phyloP scores from a whole-genome alignment of 352 stramenopile genomes.

The Pythium utonaiense region DNA sequence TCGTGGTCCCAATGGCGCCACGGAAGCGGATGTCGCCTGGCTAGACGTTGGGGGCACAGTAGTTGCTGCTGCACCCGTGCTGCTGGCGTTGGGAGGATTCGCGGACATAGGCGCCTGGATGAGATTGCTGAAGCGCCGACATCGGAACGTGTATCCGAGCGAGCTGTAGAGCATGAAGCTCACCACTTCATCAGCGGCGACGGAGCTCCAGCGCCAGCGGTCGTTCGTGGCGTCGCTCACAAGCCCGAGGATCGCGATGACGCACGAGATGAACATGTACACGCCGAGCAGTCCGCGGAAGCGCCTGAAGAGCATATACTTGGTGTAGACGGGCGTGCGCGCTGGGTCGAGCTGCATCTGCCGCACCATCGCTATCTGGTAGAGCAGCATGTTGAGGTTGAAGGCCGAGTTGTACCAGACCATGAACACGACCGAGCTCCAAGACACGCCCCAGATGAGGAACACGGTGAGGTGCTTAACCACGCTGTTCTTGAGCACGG shows the following conservation, averaged over 20 bases:
- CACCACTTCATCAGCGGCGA: slow-evolving; percentile 37
- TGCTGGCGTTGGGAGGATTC: neutral
- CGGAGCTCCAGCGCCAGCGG: slow-evolving; percentile 32
- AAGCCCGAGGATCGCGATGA: slow-evolving; percentile 40
- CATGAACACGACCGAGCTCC: slow-evolving; percentile 55
- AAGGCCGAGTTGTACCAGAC: slow-evolving; percentile 69
- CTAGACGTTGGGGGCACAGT: neutral
- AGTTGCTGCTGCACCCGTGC: neutral
- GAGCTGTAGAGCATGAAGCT: slow-evolving; percentile 38
- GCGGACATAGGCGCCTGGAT: slow-evolving; percentile 24
- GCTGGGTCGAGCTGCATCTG: slow-evolving; percentile 42
- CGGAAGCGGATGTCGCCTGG: slow-evolving; percentile 10
- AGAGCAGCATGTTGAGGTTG: slow-evolving; percentile 70
- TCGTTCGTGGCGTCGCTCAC: slow-evolving; percentile 35
- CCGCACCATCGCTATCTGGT: slow-evolving; percentile 57
- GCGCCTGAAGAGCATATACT: slow-evolving; percentile 59
- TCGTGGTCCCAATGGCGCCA: slow-evolving; percentile 11
- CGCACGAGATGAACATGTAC: slow-evolving; percentile 54
- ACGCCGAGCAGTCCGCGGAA: slow-evolving; percentile 42
- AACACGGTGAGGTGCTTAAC: slow-evolving; percentile 44
- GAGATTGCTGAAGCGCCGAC: slow-evolving; percentile 50
- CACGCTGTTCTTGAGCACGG: slow-evolving; percentile 38
- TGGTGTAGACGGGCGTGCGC: slow-evolving; percentile 57
- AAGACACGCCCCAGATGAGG: slow-evolving; percentile 50
- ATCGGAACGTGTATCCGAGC: slow-evolving; percentile 58